Conservation (phyloP, 2,329 filamentous ascomycete species). For the Rutstroemia sydowiana region DNA sequence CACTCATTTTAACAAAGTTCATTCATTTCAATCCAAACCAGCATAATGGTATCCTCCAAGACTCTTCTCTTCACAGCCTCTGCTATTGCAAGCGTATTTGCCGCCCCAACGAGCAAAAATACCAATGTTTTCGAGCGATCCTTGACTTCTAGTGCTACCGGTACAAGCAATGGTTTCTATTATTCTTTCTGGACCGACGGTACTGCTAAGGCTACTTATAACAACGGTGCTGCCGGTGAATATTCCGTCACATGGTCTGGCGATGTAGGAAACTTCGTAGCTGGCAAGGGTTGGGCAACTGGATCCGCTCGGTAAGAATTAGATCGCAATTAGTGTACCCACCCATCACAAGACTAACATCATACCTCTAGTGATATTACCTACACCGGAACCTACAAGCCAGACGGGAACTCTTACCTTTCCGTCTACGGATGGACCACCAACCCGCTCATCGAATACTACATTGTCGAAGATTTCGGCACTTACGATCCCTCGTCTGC, state of each 20-base stretch:
- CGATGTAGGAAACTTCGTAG: constrained; percentile 38
- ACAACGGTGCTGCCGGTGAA: constrained; percentile 42
- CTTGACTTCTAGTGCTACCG: constrained; percentile 6
- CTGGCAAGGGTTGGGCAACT: constrained; percentile 43
- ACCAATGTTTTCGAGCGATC: background rate
- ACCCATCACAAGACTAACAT: background rate
- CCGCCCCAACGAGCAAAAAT: constrained; percentile 1
- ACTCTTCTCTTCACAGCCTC: constrained; percentile 5
- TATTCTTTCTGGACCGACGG: constrained; percentile 55
- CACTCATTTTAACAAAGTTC: no score
- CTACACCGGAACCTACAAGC: constrained; percentile 35
- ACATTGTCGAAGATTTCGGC: constrained; percentile 48
- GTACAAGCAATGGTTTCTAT: constrained; percentile 31
- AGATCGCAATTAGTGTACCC: background rate
- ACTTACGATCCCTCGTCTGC: constrained; percentile 43
- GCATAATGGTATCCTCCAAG: constrained; percentile 3
- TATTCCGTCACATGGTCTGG: constrained; percentile 44
- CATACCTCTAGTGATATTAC: constrained; percentile 29
- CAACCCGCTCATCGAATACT: constrained; percentile 32
- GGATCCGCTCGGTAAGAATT: constrained; percentile 26
- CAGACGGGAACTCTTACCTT: constrained; percentile 42
- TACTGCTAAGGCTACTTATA: constrained; percentile 41
- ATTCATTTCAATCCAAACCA: no score
- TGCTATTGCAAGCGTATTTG: constrained; percentile 3
- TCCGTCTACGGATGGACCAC: constrained; percentile 49